phyloP scores from a whole-genome alignment of 1,139 yeast species.

The Saccharomyces hybrid region DNA sequence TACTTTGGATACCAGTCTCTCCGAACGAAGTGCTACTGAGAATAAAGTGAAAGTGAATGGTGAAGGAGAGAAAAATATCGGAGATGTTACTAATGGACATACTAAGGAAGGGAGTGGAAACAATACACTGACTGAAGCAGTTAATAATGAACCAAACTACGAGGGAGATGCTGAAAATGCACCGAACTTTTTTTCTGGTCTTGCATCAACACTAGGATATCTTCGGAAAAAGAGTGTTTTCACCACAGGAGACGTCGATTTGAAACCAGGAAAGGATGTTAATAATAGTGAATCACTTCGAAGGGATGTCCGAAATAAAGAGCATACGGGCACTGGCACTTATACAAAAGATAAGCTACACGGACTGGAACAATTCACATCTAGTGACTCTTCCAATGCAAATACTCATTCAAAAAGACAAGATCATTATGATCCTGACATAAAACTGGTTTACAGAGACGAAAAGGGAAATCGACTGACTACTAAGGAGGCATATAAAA shows the following conservation, averaged over 20 bases:
- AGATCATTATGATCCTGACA: constrained; percentile 51
- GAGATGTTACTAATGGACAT: neutral
- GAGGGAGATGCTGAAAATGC: constrained; percentile 4
- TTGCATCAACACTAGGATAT: constrained; percentile 51
- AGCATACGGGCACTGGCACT: neutral
- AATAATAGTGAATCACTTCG: constrained; percentile 21
- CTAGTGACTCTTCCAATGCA: constrained; percentile 20
- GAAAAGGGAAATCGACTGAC: constrained; percentile 57
- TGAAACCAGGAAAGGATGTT: constrained; percentile 18
- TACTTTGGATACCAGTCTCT: constrained; percentile 27
- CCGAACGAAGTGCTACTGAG: constrained; percentile 6
- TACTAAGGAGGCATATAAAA: constrained; percentile 77
- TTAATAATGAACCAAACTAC: neutral
- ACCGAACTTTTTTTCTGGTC: constrained; percentile 41
- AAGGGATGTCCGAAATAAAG: neutral
- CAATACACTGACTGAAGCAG: neutral
- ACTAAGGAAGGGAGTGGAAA: neutral
- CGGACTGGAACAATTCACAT: constrained; percentile 27
- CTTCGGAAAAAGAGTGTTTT: constrained; percentile 42
- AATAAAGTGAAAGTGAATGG: constrained; percentile 7
- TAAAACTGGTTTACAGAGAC: constrained; percentile 60
- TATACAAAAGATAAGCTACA: neutral
- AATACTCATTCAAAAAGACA: constrained; percentile 9
- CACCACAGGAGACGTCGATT: constrained; percentile 18
- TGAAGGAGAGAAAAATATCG: constrained; percentile 8